Base-by-base conservation (phyloP, 768 basidiomycete genomes). In the Astraeus odoratus region DNA sequence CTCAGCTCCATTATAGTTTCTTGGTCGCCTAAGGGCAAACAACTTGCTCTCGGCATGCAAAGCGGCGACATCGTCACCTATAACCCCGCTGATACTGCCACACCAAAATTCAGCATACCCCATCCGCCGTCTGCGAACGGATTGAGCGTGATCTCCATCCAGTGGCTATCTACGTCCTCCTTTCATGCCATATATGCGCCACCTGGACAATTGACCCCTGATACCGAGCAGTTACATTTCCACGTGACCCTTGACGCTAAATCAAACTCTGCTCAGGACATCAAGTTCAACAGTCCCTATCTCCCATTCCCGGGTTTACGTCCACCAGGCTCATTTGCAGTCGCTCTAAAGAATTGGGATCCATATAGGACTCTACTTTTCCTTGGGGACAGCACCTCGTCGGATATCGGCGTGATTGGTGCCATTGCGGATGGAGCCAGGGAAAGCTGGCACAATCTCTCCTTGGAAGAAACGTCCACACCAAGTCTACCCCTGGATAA, bases 1-100 rank as follows among this genome's bases (percentile, higher is more conserved):
- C 53, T 54, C 40, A 47, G 51, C 27, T 42, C 8, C 19, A n/a
- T 42, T 36, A 9, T 46, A 90, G 88, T 83, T 8, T 76, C 83
- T 10, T 91, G 88, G 87, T 90, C 87, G 3, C 84, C 87, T 1
- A 88, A 87, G 59, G 88, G 87, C 36, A 91, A 87, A 57, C 87
- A 90, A 45, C 69, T 91, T 33, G 86, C 85, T 1, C 75, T 91
- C 37, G 88, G 83, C 19, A 64, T 88, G 13, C 75, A 75, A 51
- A 73, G 70, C 16, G 86, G 87, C 3, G 81, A 83, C 43, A 80
- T 90, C 30, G 58, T 86, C 33, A 80, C 84, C 0, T 89, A 78
- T 57, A 70, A 74, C 30, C 72, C 81, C 19, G 68, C 68, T 9
- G 77, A 78, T 44, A 76, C 76, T 8, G 64, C 73, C 5, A 63